phyloP scores from a whole-genome alignment of 768 basidiomycete genomes.

The Auricularia heimuer region DNA sequence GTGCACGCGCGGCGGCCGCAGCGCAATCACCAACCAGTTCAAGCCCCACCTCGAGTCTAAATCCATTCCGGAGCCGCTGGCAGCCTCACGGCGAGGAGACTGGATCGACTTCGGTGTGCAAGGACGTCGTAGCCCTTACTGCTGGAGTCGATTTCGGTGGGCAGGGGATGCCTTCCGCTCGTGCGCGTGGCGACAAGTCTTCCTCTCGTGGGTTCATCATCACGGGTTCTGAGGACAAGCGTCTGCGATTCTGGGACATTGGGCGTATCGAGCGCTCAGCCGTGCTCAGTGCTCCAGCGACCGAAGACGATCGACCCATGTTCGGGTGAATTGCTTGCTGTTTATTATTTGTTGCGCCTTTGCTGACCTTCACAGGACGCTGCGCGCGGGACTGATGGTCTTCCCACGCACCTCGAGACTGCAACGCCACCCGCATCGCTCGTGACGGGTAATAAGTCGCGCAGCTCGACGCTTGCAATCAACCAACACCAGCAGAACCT shows the following conservation, averaged over 20 bases:
- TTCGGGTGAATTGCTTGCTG: slow-evolving; percentile 49
- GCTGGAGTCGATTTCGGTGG: slow-evolving; percentile 74
- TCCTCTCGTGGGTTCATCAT: slow-evolving; percentile 64
- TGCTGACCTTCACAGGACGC: slow-evolving; percentile 17
- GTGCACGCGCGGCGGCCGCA: slow-evolving; percentile 29
- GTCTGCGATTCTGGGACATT: slow-evolving; percentile 83
- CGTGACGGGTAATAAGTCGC: slow-evolving; percentile 53
- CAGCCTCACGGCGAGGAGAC: not conserved
- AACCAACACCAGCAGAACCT: slow-evolving; percentile 77
- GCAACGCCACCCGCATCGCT: slow-evolving; percentile 25
- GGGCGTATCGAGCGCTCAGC: slow-evolving; percentile 59
- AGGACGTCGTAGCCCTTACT: slow-evolving; percentile 57
- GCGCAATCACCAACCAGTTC: not conserved
- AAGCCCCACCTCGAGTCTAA: not conserved
- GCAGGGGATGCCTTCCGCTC: slow-evolving; percentile 37
- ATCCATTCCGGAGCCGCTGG: not conserved
- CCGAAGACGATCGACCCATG: slow-evolving; percentile 61
- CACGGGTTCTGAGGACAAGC: slow-evolving; percentile 84
- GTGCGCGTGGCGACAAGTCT: slow-evolving; percentile 15
- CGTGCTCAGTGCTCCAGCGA: slow-evolving; percentile 70
- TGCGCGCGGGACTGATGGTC: slow-evolving; percentile 28
- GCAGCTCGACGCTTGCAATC: slow-evolving; percentile 68
- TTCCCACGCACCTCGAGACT: slow-evolving; percentile 51
- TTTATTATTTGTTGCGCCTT: slow-evolving; percentile 7
- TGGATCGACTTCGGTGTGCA: not conserved